phyloP scores from a whole-genome alignment of 306 rosid genomes.

The Quillaja saponaria region DNA sequence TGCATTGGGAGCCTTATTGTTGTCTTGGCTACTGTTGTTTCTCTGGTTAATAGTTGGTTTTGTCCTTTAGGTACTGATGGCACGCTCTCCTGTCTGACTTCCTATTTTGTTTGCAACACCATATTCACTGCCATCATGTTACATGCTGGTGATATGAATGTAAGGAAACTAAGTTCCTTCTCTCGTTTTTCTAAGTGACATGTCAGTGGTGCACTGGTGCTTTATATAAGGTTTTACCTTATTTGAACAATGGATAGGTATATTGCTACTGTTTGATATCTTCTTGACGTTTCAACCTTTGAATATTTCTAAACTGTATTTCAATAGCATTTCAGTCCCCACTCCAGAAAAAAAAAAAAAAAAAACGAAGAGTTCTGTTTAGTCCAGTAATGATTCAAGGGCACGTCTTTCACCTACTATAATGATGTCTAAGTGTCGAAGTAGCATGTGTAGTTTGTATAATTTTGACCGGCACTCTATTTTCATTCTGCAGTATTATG shows the following conservation, averaged over 20 bases:
- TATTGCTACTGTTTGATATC: too few species aligned
- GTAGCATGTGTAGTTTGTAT: slow-evolving; percentile 14
- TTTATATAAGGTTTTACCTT: not conserved
- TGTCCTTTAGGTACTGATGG: slow-evolving; percentile 78
- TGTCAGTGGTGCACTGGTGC: slow-evolving; percentile 25
- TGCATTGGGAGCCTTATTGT: slow-evolving; percentile 6
- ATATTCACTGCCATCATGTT: slow-evolving; percentile 76
- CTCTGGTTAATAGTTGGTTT: slow-evolving; percentile 28
- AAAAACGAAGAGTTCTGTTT: too few species aligned
- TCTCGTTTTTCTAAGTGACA: not conserved
- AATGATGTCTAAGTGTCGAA: slow-evolving; percentile 30
- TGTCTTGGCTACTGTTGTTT: slow-evolving; percentile 4
- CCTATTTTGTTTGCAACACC: slow-evolving; percentile 74
- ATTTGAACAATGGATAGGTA: too few species aligned
- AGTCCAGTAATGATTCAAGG: not conserved
- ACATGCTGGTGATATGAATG: slow-evolving; percentile 76
- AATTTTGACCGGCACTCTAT: slow-evolving; percentile 35
- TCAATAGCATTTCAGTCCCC: too few species aligned
- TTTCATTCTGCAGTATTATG: slow-evolving; percentile 74
- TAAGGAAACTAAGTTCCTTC: slow-evolving; percentile 40
- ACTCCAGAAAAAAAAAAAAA: too few species aligned
- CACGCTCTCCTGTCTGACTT: slow-evolving; percentile 69
- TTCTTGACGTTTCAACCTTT: too few species aligned
- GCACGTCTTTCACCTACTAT: slow-evolving; percentile 14
- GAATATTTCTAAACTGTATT: too few species aligned